Evolutionary conservation across 2,329 filamentous ascomycete species (phyloP), one percentile per base, ranked within the genome.

Genomic region (Colletotrichum sp.): DNA sequence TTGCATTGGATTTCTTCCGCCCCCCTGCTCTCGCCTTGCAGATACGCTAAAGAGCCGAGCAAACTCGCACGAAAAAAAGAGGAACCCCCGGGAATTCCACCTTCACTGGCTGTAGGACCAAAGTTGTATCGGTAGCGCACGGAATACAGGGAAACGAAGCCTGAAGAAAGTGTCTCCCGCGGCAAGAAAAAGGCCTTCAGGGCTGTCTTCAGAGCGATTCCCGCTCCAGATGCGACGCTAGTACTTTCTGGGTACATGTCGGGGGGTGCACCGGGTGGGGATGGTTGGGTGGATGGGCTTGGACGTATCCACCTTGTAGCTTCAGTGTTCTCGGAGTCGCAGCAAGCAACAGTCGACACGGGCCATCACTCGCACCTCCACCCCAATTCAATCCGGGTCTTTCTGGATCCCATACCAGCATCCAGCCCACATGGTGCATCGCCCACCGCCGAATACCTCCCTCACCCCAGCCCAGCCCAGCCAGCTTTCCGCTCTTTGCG

Each of bases 101-200:
- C 29, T 33, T 18, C 18, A 18, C 29, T 13, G 57, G 57, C 29
- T 59, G 27, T 33, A 21, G 43, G 43, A 47, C 43, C 43, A n/a
- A 47, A 47, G 43, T 47, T 47, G 43, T 47, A 47, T 47, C 43
- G n/a, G n/a, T 21, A 47, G 43, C 43, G 43, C 43, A 47, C 43
- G 11, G 34, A 33, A 59, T 11, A 59, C 57, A 33, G 57, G 31
- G 57, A 59, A 59, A 18, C 18, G 57, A 59, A 13, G 27, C 55
- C 29, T 27, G 55, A 58, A 31, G 24, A 58, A 13, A 31, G 16
- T 33, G 29, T 11, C 43, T 47, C 43, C 43, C 18, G n/a, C 55
- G 55, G 55, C 72, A 78, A 80, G 68, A 70, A 77, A 21, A 51
- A 62, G 33, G 36, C 62, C 15, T 34, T 54, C 33, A 27, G 33